phyloP scores from a whole-genome alignment of 108 stramenopile genomes.

The Cyclotella cryptica region DNA sequence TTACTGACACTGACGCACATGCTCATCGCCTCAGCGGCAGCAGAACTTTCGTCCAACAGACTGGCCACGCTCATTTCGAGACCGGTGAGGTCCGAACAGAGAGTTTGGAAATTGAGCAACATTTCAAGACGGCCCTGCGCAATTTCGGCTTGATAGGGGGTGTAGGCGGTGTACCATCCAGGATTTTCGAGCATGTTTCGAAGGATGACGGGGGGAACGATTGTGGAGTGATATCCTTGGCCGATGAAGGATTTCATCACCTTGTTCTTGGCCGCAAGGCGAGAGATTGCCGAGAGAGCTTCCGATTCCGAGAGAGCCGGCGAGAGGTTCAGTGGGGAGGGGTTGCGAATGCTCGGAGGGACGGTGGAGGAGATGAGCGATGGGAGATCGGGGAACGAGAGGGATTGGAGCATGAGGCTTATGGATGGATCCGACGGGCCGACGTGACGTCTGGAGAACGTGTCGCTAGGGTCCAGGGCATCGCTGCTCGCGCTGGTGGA shows the following conservation, averaged over 20 bases:
- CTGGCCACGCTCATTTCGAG: conserved; percentile 96
- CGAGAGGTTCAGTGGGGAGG: conserved; percentile 77
- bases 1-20: conserved; percentile 92
- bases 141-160: conserved; percentile 99
- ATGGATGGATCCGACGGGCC: conserved; percentile 86
- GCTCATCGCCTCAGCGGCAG: conserved; percentile 98
- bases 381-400: conserved; percentile 92
- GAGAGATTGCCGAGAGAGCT: conserved; percentile 74
- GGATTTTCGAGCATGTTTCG: conserved; percentile 99
- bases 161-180: conserved; percentile 99
- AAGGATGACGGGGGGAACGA: conserved; percentile 93
- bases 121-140: conserved; percentile 99
- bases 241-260: conserved; percentile 98
- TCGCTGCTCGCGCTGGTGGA: conserved; percentile 27
- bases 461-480: conserved; percentile 84
- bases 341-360: conserved; percentile 86
- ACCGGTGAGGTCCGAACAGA: conserved; percentile 98
- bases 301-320: conserved; percentile 91
- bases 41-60: conserved; percentile 96
- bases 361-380: conserved; percentile 92
- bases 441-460: conserved; percentile 88
- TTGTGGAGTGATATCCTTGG: conserved; percentile 97
- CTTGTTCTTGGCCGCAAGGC: conserved; percentile 86
- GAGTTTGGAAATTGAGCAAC: conserved; percentile 99
- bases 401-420: conserved; percentile 84